phyloP scores from a whole-genome alignment of 73 alveolate species.

The Loxodes magnus region DNA sequence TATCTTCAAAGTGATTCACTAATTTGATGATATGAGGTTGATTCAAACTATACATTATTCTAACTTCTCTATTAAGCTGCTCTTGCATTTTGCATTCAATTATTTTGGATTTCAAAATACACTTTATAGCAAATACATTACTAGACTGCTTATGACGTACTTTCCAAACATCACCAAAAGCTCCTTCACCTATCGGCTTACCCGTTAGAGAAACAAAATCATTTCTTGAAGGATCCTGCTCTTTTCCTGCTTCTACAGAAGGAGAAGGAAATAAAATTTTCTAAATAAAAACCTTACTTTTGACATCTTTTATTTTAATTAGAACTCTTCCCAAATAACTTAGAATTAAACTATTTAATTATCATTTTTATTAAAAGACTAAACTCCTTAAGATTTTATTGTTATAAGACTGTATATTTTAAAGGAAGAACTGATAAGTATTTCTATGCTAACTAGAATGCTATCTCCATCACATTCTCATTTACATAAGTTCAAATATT shows the following conservation, averaged over 20 bases:
- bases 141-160: constrained; percentile 49
- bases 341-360: no score
- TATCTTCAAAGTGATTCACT: constrained; percentile 78
- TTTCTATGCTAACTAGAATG: no score
- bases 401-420: no score
- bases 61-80: constrained; percentile 78
- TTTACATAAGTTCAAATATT: no score
- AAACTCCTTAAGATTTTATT: no score
- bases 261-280: constrained; percentile 70
- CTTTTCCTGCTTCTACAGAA: constrained; percentile 59
- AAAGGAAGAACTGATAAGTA: no score
- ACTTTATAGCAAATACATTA: constrained; percentile 65
- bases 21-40: constrained; percentile 81
- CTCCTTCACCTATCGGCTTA: constrained; percentile 53
- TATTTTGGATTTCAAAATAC: constrained; percentile 57
- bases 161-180: constrained; percentile 57
- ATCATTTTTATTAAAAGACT: no score
- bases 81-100: constrained; percentile 56
- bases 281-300: no score
- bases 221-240: constrained; percentile 72
- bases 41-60: constrained; percentile 75
- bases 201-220: constrained; percentile 72
- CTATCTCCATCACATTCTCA: no score
- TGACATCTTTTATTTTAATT: no score
- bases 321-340: no score